Evolutionary conservation across 2,329 filamentous ascomycete genomes (phyloP), one percentile per base, ranked within the genome.

Genomic region (Xylariomycetidae sp.): DNA sequence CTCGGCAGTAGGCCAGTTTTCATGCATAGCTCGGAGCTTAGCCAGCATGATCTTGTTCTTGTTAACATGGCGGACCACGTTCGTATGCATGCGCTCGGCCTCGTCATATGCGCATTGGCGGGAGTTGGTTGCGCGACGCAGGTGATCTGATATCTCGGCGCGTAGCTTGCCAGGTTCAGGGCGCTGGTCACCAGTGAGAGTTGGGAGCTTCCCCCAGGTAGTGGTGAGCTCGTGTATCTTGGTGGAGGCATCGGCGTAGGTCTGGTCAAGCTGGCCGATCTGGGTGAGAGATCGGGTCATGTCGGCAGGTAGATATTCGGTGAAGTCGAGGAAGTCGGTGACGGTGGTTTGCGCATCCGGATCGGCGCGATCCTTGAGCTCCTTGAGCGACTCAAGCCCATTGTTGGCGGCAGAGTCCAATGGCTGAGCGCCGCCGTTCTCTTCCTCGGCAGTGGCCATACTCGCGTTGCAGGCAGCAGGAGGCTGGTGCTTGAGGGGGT

Each of bases 341-440:
- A 82, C 72, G n/a, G 77, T 81, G 6, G 79, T 76, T 48, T 82
- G 76, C 17, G 76, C 76, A 61, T 83, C 79, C 5, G 78, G 78
- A 43, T 82, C 78, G 33, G 69, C 67, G 44, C 72, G 72, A 52
- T 71, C 61, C 37, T 65, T 63, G 40, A 74, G 62, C 53, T 71
- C 61, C 37, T 65, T 63, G 40, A 74, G 62, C 2, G 67, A 57
- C 36, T 59, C 59, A 36, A 70, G 58, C 5, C 55, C 46, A 42
- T 60, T 63, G 39, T 54, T 58, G 19, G 56, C 41, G 13, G 55
- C 47, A 19, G 54, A 43, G 2, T 53, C n/a, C n/a, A n/a, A n/a
- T n/a, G n/a, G n/a, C n/a, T n/a, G n/a, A n/a, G n/a, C n/a, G n/a
- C n/a, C n/a, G n/a, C n/a, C n/a, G n/a, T n/a, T n/a, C n/a, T n/a